phyloP scores from a whole-genome alignment of 164 flowering plant species.

The Sedum album region DNA sequence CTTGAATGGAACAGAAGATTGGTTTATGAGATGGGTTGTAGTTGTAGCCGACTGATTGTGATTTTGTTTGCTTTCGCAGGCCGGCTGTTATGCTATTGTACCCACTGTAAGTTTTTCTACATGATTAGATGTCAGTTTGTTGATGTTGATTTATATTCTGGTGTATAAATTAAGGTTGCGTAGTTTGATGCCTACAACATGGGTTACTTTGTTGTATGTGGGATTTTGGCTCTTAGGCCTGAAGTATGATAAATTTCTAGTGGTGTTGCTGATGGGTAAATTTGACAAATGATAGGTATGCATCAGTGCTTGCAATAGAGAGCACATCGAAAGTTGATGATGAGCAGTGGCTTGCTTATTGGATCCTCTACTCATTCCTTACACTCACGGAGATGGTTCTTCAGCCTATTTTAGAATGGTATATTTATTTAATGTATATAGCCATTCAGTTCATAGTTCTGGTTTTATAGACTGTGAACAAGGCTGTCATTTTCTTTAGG shows the following conservation, averaged over 20 bases:
- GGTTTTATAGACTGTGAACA: too few relatives aligned
- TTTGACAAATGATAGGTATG: slow-evolving; percentile 70
- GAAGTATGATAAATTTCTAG: too few relatives aligned
- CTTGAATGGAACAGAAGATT: neutral
- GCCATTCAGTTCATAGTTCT: too few relatives aligned
- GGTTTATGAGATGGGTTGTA: neutral
- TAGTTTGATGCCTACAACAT: too few relatives aligned
- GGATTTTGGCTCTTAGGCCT: too few relatives aligned
- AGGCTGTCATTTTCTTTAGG: too few relatives aligned
- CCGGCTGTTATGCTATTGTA: slow-evolving; percentile 72
- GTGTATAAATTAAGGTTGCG: too few relatives aligned
- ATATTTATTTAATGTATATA: slow-evolving; percentile 6
- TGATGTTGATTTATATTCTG: too few relatives aligned
- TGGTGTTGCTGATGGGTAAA: too few relatives aligned
- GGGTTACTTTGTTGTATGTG: too few relatives aligned
- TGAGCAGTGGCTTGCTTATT: slow-evolving; percentile 97
- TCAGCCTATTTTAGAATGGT: slow-evolving; percentile 64
- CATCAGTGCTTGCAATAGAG: slow-evolving; percentile 83
- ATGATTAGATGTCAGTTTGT: too few relatives aligned
- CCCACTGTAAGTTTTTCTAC: slow-evolving; percentile 91
- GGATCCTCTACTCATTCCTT: slow-evolving; percentile 89
- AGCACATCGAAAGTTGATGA: slow-evolving; percentile 76
- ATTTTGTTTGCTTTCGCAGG: slow-evolving; percentile 34
- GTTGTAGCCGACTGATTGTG: neutral
- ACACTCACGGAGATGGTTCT: slow-evolving; percentile 77